These are phyloP conservation scores for Bolboschoenoplectus hybrid DNA, from an alignment of 202 grass and related monocot species.

Conservation along the genomic window DNA sequence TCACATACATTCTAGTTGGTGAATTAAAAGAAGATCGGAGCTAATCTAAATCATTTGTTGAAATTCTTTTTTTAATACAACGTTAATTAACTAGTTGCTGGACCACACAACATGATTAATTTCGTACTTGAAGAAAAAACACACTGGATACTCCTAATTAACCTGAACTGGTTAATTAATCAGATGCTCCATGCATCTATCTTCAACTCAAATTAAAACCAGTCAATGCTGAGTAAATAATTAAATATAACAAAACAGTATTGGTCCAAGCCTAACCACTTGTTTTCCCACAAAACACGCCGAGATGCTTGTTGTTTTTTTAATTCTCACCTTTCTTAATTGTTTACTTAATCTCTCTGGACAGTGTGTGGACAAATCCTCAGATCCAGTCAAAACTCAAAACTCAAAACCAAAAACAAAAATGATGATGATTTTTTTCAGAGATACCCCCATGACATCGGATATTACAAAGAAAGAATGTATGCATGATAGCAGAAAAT, in stretches of 20 bases:
- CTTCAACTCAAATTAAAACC: background rate
- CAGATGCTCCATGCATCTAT: no score
- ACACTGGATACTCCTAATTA: background rate
- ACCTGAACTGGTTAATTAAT: no score
- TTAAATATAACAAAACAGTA: constrained; percentile 1
- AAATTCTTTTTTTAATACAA: no score
- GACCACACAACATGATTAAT: background rate
- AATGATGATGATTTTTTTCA: background rate
- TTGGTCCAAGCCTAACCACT: constrained; percentile 9
- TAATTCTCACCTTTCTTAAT: background rate
- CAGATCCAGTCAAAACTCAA: constrained; percentile 34
- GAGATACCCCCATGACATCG: background rate
- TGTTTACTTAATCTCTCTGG: constrained; percentile 31
- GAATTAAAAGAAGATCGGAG: background rate
- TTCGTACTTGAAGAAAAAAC: constrained; percentile 6
- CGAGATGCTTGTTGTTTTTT: constrained; percentile 25
- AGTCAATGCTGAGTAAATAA: constrained; percentile 8
- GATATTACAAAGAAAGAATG: background rate
- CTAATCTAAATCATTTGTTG: background rate
- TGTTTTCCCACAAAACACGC: constrained; percentile 32
- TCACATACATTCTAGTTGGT: background rate
- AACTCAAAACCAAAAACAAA: background rate
- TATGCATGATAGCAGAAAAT: background rate
- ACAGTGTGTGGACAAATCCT: constrained; percentile 15
- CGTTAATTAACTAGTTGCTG: background rate